Conservation (phyloP, 2,329 filamentous ascomycete genomes). For the Epichloe glyceriae region DNA sequence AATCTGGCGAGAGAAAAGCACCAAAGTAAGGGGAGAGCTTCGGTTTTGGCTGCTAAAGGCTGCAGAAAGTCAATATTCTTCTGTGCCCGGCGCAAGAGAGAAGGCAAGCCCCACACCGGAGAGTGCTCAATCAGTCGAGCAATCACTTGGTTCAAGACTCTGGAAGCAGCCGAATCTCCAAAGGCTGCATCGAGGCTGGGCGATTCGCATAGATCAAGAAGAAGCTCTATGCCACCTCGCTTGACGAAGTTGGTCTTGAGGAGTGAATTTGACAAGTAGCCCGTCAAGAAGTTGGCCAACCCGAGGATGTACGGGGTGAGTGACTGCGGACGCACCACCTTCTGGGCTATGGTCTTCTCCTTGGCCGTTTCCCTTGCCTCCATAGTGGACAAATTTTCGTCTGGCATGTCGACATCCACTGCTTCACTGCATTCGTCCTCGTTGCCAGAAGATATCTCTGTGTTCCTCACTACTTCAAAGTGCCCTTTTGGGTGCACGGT, state of each 20-base stretch:
- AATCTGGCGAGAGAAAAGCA: slow-evolving; percentile 42
- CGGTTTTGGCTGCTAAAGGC: slow-evolving; percentile 43
- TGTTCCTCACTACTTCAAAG: slow-evolving; percentile 13
- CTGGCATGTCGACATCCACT: slow-evolving; percentile 54
- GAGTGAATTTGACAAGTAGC: slow-evolving; percentile 62
- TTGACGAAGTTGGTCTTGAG: slow-evolving; percentile 66
- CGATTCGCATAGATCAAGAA: slow-evolving; percentile 73
- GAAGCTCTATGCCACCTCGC: slow-evolving; percentile 65
- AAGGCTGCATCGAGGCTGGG: slow-evolving; percentile 58
- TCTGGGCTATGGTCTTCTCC: not conserved
- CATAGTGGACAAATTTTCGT: slow-evolving; percentile 24
- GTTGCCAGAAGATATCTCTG: slow-evolving; percentile 20
- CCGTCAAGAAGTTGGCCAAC: slow-evolving; percentile 58
- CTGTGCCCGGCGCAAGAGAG: slow-evolving; percentile 63
- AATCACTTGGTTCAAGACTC: slow-evolving; percentile 60
- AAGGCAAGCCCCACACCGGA: slow-evolving; percentile 69
- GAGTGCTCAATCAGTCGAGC: slow-evolving; percentile 69
- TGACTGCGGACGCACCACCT: slow-evolving; percentile 17
- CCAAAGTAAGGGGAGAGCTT: slow-evolving; percentile 56
- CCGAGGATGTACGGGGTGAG: slow-evolving; percentile 63
- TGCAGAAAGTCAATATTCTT: slow-evolving; percentile 53
- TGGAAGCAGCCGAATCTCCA: slow-evolving; percentile 50
- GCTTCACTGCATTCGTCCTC: slow-evolving; percentile 26
- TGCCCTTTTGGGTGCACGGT: slow-evolving; percentile 39
- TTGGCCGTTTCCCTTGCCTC: slow-evolving; percentile 5